Conservation (phyloP, 129 eudicot genomes). For the Tagetes patula region DNA sequence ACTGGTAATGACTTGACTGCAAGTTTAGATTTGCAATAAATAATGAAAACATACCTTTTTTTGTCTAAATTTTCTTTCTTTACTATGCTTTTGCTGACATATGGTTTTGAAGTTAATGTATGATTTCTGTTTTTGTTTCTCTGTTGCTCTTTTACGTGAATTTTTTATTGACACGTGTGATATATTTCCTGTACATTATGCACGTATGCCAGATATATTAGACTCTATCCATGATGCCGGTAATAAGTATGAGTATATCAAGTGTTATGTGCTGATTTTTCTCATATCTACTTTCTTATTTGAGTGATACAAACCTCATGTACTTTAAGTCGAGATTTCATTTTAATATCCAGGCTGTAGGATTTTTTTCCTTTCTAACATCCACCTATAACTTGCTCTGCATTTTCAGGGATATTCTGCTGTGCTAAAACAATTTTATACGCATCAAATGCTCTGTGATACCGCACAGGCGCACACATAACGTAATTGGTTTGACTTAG, state of each 20-base stretch:
- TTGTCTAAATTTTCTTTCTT: neutral
- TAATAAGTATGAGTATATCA: neutral
- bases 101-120: neutral
- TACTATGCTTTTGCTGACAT: neutral
- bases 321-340: neutral
- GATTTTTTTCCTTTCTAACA: conserved; percentile 2
- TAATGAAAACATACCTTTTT: neutral
- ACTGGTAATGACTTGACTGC: neutral
- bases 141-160: neutral
- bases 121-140: conserved; percentile 11
- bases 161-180: neutral
- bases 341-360: conserved; percentile 2
- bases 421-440: conserved; percentile 3
- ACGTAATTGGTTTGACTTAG: conserved; percentile 43
- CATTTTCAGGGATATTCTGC: conserved; percentile 23
- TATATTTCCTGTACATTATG: neutral
- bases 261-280: neutral
- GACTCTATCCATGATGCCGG: neutral
- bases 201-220: neutral
- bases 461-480: conserved; percentile 23
- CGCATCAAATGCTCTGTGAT: conserved; percentile 16
- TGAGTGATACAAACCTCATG: conserved; percentile 6
- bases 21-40: neutral
- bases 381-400: conserved; percentile 10
- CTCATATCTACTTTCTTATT: neutral